phyloP scores from a whole-genome alignment of 108 stramenopile genomes.

The Discostella pseudostelligera region DNA sequence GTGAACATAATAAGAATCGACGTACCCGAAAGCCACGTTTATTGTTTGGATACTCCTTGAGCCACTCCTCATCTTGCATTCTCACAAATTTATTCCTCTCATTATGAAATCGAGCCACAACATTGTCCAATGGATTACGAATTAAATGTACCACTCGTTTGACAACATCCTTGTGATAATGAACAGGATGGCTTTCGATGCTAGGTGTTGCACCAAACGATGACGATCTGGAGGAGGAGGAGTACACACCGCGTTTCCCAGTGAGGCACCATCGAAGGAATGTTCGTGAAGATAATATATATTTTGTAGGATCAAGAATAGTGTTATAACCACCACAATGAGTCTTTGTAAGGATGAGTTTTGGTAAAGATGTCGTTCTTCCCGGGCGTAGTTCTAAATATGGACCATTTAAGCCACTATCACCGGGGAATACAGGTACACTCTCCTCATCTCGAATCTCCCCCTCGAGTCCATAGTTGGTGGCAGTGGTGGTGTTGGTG shows the following conservation, averaged over 20 bases:
- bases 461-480: slow-evolving; percentile 60
- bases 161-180: slow-evolving; percentile 26
- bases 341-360: slow-evolving; percentile 55
- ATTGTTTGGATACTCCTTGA: slow-evolving; percentile 29
- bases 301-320: slow-evolving; percentile 1
- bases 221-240: background rate
- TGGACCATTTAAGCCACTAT: slow-evolving; percentile 33
- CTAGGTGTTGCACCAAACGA: background rate
- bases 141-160: slow-evolving; percentile 41
- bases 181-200: background rate
- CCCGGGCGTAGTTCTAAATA: slow-evolving; percentile 46
- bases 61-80: slow-evolving; percentile 32
- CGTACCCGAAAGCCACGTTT: slow-evolving; percentile 30
- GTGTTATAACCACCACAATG: slow-evolving; percentile 51
- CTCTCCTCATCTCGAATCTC: slow-evolving; percentile 46
- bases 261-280: slow-evolving; percentile 35
- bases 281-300: slow-evolving; percentile 26
- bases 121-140: slow-evolving; percentile 46
- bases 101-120: slow-evolving; percentile 47
- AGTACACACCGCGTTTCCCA: slow-evolving; percentile 21
- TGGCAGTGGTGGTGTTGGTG: slow-evolving; percentile 59
- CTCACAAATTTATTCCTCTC: slow-evolving; percentile 17
- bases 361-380: slow-evolving; percentile 31
- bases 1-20: too few species aligned
- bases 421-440: slow-evolving; percentile 27